Evolutionary conservation across 495 filamentous ascomycete genomes (phyloP), one percentile per base, ranked within the genome.

Genomic region (Podospora didyma): DNA sequence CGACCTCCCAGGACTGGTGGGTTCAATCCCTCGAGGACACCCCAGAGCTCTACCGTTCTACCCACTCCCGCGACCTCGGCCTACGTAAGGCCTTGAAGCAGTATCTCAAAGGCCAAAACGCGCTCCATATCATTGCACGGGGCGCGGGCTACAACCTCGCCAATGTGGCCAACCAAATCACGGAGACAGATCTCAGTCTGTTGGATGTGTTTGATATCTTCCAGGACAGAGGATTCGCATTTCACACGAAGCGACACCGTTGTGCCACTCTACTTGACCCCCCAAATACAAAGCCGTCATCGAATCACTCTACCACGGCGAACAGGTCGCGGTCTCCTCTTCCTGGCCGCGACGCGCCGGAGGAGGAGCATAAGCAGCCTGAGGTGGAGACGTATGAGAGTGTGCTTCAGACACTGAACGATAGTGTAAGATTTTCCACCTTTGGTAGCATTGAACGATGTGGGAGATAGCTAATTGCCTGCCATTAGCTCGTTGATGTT

Each of bases 181-280:
- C 35, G 9, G 28, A 47, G n/a, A 21, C 11, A 21, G 49, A 52
- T 24, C 41, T 52, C 39, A 11, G 21, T 20, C 57, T 59, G 20
- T 42, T 59, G 44, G 42, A 52, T 17, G 4, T 50, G 1, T 53
- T 59, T 51, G 57, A 59, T 19, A 21, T 59, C 20, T 53, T 44
- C 45, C 57, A 53, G 24, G 26, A 17, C 20, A 14, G 34, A 3
- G 44, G 12, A 2, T 59, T 59, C 16, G 20, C 20, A 4, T 59
- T 59, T 47, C 28, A 47, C 21, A 24, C 51, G 2, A n/a, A 20
- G 19, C 31, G 45, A 42, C 49, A 22, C 20, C 46, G 24, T 19
- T 52, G 50, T 28, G 3, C 21, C 21, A 21, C 26, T n/a, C 22
- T 4, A 26, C 11, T 23, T 2, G 3, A 14, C 9, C n/a, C 3